phyloP scores from a whole-genome alignment of 2,329 filamentous ascomycete genomes.

The Fusarium palustre region DNA sequence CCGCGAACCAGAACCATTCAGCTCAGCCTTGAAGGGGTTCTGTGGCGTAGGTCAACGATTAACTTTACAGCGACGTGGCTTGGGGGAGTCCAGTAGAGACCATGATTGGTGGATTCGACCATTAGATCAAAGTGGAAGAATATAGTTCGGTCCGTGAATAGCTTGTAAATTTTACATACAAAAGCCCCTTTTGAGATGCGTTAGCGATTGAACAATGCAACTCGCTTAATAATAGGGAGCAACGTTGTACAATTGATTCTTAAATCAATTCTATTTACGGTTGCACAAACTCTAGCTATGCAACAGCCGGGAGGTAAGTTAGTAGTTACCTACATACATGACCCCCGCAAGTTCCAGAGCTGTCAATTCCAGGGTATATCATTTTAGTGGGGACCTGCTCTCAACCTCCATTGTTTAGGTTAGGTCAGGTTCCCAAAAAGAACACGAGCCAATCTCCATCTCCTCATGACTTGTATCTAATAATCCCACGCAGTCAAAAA shows the following conservation, averaged over 20 bases:
- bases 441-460: constrained; percentile 40
- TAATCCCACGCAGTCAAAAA: background rate
- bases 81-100: background rate
- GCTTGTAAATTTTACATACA: constrained; percentile 2
- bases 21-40: constrained; percentile 30
- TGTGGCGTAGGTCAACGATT: background rate
- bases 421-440: constrained; percentile 18
- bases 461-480: constrained; percentile 34
- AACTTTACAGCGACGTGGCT: constrained; percentile 10
- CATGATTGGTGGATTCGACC: constrained; percentile 29
- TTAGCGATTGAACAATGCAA: background rate
- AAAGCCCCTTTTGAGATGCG: constrained; percentile 17
- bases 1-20: constrained; percentile 13
- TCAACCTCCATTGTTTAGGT: constrained; percentile 5
- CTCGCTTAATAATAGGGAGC: background rate
- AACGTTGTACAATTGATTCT: background rate
- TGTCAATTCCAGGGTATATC: constrained; percentile 20
- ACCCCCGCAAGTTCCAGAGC: constrained; percentile 1
- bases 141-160: constrained; percentile 35
- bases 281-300: background rate
- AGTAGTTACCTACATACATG: background rate
- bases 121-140: constrained; percentile 10
- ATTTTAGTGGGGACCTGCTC: constrained; percentile 25
- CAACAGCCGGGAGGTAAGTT: too few relatives aligned
- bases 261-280: background rate